Conservation (phyloP, 2,329 filamentous ascomycete genomes). For the Botrytis fragariae region DNA sequence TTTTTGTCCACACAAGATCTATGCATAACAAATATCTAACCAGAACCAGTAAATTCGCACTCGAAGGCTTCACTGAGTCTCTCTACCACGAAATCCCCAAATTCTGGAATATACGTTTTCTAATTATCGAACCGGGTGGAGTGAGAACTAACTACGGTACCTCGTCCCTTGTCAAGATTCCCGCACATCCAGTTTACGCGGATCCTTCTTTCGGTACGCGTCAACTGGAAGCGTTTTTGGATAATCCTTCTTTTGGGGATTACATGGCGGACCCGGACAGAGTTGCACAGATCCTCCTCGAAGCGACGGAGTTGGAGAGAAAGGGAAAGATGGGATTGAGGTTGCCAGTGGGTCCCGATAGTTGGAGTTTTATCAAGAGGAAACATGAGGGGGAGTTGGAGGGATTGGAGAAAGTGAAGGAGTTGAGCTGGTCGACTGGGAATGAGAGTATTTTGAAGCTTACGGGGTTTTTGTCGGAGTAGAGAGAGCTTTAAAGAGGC, state of each 20-base stretch:
- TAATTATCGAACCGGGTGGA: constrained; percentile 42
- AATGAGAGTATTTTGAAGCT: neutral
- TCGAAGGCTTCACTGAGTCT: constrained; percentile 41
- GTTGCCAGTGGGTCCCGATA: constrained; percentile 25
- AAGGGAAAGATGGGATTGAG: constrained; percentile 26
- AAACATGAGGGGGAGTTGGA: constrained; percentile 9
- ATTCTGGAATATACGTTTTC: constrained; percentile 42
- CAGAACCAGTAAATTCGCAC: constrained; percentile 40
- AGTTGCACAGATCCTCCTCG: constrained; percentile 23
- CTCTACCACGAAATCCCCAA: constrained; percentile 39
- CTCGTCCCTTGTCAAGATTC: neutral
- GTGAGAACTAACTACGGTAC: constrained; percentile 40
- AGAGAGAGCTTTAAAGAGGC: neutral
- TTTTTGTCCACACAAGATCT: no score
- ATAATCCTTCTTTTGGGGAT: neutral
- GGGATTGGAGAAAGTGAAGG: constrained; percentile 1
- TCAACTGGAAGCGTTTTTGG: constrained; percentile 25
- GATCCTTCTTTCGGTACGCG: constrained; percentile 35
- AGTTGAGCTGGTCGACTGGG: constrained; percentile 1
- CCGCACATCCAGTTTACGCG: constrained; percentile 27
- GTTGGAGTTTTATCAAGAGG: constrained; percentile 28
- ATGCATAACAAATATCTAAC: neutral
- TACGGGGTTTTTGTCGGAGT: neutral
- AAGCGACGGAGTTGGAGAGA: constrained; percentile 7
- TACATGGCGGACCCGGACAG: constrained; percentile 22